Percentiles rank a stretch among this genome's conserved stretches.
Conservation (phyloP, 208 protist species). For the Leishmania arabica region DNA sequence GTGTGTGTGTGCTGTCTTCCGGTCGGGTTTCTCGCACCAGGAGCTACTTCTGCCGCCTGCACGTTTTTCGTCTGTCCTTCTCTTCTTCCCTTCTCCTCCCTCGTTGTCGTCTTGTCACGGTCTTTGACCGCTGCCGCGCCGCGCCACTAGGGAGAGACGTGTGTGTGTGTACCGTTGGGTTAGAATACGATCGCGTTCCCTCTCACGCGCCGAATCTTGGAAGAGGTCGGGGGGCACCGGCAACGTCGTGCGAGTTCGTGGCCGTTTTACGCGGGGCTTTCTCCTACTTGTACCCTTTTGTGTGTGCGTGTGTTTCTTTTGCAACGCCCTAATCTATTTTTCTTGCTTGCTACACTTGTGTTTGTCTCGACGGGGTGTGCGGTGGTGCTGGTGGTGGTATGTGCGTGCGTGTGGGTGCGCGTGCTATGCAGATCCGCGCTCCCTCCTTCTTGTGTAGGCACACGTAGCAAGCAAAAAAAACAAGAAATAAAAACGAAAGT, state of each 20-base stretch:
- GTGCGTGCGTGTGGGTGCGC: neutral
- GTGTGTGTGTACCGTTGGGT: neutral
- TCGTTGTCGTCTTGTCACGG: neutral
- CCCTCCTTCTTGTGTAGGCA: neutral
- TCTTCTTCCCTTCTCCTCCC: neutral
- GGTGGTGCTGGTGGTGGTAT: neutral
- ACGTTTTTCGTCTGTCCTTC: no score
- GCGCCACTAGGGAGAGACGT: neutral
- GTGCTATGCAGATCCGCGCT: neutral
- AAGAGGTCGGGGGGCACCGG: no score
- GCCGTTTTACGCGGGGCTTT: no score
- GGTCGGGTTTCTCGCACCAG: no score
- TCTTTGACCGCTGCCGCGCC: neutral
- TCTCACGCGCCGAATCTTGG: no score
- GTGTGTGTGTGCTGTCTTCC: no score
- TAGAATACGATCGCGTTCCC: no score
- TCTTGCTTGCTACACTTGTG: no score
- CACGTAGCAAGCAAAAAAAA: neutral
- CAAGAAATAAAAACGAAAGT: neutral
- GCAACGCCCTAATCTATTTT: no score
- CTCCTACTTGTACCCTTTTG: no score
- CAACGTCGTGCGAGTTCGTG: no score
- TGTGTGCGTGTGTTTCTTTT: neutral
- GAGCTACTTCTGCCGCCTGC: no score
- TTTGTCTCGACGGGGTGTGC: neutral